Base-by-base conservation (phyloP, 148 eudicot species). In the Spergularia bocconei region DNA sequence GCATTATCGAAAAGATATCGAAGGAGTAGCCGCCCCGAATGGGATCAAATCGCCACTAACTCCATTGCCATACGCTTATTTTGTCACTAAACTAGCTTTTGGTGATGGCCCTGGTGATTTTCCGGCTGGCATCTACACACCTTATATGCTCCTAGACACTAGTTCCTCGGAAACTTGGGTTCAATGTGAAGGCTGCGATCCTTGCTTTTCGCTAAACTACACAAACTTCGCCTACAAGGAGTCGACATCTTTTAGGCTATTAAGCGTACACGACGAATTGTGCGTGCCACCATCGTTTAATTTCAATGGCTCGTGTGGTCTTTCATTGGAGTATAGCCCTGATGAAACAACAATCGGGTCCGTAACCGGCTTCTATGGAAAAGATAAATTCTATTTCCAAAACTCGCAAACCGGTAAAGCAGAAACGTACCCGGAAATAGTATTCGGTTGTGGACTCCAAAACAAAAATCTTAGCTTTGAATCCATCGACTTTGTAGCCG, bases 111-210 rank as follows among this genome's bases (percentile, higher is more conserved):
- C 36, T 29, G 36, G 36, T 29, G 36, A 29, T 29, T 29, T 29
- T 29, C 36, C 36, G 36, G 36, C 36, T 2, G 36, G 36, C 7
- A 4, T 38, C 41, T 4, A 21, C 14, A 6, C 3, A 0, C 17
- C 16, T 1, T 25, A 11, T 25, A 13, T 62, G 8, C 5, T 62
- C 15, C 5, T 62, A 12, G 66, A 62, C 44, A 62, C 66, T 0
- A 39, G 41, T 62, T 13, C 16, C 41, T 39, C 5, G 6, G 33
- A 62, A 17, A 62, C 66, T 0, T 62, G 66, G 66, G 66, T 62
- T 33, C 66, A 62, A 13, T 62, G 66, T 29, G 36, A 62, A 62
- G 66, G 66, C 12, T 62, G 66, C 41, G 14, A 62, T 13, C 66
- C 66, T 62, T 62, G 66, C 16, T 62, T 62, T 5, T 0, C 5